Base-by-base conservation (phyloP, 2,329 filamentous ascomycete genomes). In the Fusarium sp. region DNA sequence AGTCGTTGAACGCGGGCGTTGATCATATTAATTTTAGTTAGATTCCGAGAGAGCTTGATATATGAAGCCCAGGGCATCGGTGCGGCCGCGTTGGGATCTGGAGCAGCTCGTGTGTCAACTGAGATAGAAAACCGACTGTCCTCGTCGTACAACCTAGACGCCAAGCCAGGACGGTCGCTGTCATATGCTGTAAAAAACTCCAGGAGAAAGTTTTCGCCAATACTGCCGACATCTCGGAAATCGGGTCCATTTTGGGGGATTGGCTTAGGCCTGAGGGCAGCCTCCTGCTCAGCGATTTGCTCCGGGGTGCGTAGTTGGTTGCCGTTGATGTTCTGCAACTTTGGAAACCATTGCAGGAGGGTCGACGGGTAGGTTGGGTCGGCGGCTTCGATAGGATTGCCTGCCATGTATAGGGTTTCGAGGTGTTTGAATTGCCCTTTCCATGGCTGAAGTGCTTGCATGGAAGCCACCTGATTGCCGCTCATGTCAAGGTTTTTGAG, bases 401-500 rank as follows among this genome's bases (percentile, higher is more conserved):
- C 90, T 12, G 86, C 86, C 66, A 97, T 82, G 64, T 97, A 89
- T 4, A 99, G 85, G 53, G 94, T 94, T 76, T 97, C 90, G 13
- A 98, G 85, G 58, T 89, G 84, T 53, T 86, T 89, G 75, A 98
- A 94, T 57, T 92, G 93, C 75, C 89, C 88, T 63, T 91, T 91
- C 94, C 94, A 98, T 31, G 84, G 86, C 53, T 89, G 86, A 46
- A 99, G 80, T 12, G 88, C 86, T 58, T 89, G 87, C 50, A 93
- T 80, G 52, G 87, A 88, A 61, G 86, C 84, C 73, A 99, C 88
- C 39, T 90, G 88, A 80, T 98, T 98, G 76, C 91, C 88, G 56
- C 93, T 96, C 26, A 98, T 86, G 71, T 98, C 95, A 15, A 99
- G 88, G 70, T 97, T 94, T 77, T 93, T 91, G 63, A 98, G 84